Conservation (phyloP, 768 basidiomycete species). For the Panaeolus cyanescens region DNA sequence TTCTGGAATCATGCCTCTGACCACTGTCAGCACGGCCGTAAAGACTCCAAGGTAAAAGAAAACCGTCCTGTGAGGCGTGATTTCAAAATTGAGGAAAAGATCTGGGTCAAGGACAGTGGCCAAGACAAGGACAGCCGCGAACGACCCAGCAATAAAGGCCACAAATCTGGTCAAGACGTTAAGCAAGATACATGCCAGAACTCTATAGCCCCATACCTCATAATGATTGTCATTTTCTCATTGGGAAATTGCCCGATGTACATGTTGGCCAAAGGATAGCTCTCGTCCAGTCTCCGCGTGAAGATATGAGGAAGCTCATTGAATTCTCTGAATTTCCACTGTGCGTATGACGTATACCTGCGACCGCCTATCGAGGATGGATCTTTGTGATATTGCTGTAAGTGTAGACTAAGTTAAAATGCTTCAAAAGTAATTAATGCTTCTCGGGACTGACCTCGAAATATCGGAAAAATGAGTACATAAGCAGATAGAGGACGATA, state of each 20-base stretch:
- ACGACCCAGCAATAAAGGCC: constrained; percentile 94
- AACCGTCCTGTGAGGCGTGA: constrained; percentile 90
- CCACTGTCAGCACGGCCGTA: constrained; percentile 84
- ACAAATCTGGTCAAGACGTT: constrained; percentile 64
- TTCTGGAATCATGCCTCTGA: constrained; percentile 94
- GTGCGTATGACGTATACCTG: constrained; percentile 90
- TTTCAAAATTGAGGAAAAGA: constrained; percentile 90
- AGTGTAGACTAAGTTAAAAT: not conserved
- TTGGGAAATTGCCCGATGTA: constrained; percentile 99
- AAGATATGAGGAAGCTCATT: constrained; percentile 97
- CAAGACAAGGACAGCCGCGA: constrained; percentile 91
- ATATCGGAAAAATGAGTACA: constrained; percentile 99
- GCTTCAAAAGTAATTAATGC: not conserved
- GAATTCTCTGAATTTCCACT: constrained; percentile 99
- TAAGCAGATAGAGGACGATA: constrained; percentile 92
- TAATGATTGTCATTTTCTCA: constrained; percentile 84
- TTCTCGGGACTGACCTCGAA: constrained; percentile 76
- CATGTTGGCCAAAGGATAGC: constrained; percentile 87
- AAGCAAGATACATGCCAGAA: constrained; percentile 2
- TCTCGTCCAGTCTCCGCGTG: constrained; percentile 80
- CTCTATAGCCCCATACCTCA: constrained; percentile 69
- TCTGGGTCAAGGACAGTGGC: constrained; percentile 94
- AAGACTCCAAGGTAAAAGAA: constrained; percentile 92
- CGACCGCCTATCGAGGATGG: constrained; percentile 93
- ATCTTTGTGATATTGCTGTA: constrained; percentile 97